Evolutionary conservation across 192 early-diverging fungal species (phyloP), one percentile per base, ranked within the genome.

Genomic region (Coemansia sp.): DNA sequence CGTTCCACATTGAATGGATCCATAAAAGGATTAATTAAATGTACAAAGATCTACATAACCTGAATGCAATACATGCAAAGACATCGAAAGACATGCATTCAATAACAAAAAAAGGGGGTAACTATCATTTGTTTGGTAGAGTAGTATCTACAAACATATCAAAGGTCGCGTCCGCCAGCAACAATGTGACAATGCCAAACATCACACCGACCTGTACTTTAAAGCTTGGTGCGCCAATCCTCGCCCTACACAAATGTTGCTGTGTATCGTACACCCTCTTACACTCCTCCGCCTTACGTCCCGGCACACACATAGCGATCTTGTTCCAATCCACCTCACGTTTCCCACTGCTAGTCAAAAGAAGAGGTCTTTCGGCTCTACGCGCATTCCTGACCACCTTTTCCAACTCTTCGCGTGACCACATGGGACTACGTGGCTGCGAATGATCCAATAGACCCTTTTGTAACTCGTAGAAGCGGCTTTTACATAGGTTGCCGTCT

Each of bases 21-120:
- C 55, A 52, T 44, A 68, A 68, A 68, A 60, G 67, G 67, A 12
- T 43, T 60, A 44, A 68, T 68, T 54, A 46, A 68, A 60, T 31
- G 54, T 24, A 33, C 27, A 68, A 68, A 33, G 29, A 67, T 20
- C 36, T 22, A 38, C 36, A 38, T 38, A 38, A 38, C 36, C 36
- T 38, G 36, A 38, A 38, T 38, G 36, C 36, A 2, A 38, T 36
- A 36, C 36, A 36, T 38, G 8, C 36, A 38, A 38, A 10, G 36
- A 38, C 36, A 38, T 2, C 6, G 36, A 38, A 59, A 31, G 16
- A 34, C 33, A 33, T 62, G 60, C 20, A 13, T 40, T 33, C 11
- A 9, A 38, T 38, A 38, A 38, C 36, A 38, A 9, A 57, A 57
- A 61, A 61, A 61, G 3, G 16, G 27, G n/a, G 11, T 57, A 22